Conservation (phyloP, 1,284 basidiomycete species). For the Boletus albobrunnescens region DNA sequence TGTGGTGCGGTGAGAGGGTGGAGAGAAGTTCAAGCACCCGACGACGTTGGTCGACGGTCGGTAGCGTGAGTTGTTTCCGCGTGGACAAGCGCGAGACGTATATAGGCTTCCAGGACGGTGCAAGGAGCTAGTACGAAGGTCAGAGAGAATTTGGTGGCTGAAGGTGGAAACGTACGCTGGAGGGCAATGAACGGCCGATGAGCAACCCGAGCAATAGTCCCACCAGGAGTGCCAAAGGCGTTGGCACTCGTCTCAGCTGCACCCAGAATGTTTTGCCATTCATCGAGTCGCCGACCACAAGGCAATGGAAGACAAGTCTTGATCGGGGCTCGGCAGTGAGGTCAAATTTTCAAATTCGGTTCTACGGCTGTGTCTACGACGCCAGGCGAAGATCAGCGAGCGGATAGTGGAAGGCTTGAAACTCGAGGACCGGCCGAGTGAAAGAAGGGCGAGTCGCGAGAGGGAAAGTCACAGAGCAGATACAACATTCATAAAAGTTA, state of each 20-base stretch:
- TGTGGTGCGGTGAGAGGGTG: constrained; percentile 84
- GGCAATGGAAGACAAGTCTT: not conserved
- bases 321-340: not conserved
- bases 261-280: constrained; percentile 26
- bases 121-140: constrained; percentile 19
- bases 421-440: not conserved
- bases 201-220: constrained; percentile 66
- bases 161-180: constrained; percentile 38
- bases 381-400: no score
- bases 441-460: not conserved
- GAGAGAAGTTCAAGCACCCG: constrained; percentile 84
- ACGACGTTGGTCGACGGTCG: constrained; percentile 74
- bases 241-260: constrained; percentile 40
- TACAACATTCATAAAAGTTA: not conserved
- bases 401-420: no score
- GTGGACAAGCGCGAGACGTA: constrained; percentile 45
- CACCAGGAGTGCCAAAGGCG: constrained; percentile 53
- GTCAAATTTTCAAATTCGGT: not conserved
- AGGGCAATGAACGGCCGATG: constrained; percentile 52
- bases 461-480: not conserved
- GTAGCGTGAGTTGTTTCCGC: constrained; percentile 60
- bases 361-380: not conserved
- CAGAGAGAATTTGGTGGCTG: not conserved
- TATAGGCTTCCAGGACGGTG: constrained; percentile 53
- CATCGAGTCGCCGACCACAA: constrained; percentile 16